Percentiles rank a stretch among this genome's conserved stretches.
Evolutionary conservation across 352 stramenopile genomes (phyloP).

Genomic region (Pythium guiyangense): DNA sequence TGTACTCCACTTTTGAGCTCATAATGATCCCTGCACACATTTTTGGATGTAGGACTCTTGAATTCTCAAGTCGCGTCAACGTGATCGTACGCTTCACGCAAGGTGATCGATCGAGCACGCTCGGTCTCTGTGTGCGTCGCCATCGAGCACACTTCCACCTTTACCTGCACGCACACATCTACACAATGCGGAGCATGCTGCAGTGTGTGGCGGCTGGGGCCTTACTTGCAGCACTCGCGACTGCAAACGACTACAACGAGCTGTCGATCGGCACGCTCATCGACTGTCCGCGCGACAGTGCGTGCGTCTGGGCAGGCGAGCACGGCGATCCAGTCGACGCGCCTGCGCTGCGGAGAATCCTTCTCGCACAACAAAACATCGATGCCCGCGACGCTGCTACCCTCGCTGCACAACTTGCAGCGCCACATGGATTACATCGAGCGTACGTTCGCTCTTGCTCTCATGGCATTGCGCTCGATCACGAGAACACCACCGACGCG

Average conservation of each 20-base stretch:
- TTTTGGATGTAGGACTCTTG: no score
- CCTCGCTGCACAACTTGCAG: conserved; percentile 46
- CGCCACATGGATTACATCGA: conserved; percentile 77
- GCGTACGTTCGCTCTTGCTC: conserved; percentile 25
- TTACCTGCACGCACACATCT: no score
- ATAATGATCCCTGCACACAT: no score
- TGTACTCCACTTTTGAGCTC: no score
- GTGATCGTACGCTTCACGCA: no score
- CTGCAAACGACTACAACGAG: background rate
- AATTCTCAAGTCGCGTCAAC: no score
- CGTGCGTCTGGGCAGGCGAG: conserved; percentile 56
- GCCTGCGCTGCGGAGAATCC: conserved; percentile 37
- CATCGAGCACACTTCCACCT: no score
- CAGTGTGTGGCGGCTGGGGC: background rate
- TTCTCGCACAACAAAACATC: conserved; percentile 34
- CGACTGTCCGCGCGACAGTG: conserved; percentile 27
- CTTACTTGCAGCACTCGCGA: conserved; percentile 11
- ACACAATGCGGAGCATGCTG: background rate
- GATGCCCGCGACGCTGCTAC: conserved; percentile 20
- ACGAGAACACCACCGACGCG: no score
- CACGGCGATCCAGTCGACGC: conserved; percentile 31
- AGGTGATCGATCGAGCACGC: no score
- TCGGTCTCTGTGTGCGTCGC: no score
- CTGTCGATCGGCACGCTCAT: conserved; percentile 50
- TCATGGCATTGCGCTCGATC: no score